phyloP scores from a whole-genome alignment of 805 yeast species.

The Saccharomyces cerevisiae region DNA sequence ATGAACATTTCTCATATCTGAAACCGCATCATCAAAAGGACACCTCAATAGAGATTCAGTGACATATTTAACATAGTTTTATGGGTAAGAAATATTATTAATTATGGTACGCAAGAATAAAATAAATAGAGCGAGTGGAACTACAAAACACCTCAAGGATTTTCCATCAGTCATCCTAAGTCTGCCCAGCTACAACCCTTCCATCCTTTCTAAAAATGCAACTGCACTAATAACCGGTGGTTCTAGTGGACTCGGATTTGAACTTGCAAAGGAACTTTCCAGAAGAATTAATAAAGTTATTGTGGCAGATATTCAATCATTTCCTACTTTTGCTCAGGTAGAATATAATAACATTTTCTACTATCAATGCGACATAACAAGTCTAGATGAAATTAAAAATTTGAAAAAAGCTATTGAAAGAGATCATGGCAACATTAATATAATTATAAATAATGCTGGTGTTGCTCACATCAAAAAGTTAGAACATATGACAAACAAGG shows the following conservation, averaged over 20 bases:
- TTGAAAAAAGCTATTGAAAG: conserved; percentile 35
- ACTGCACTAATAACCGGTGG: conserved; percentile 82
- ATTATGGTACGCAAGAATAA: not conserved
- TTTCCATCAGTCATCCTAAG: not conserved
- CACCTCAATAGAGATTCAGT: not conserved
- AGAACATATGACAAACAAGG: conserved; percentile 44
- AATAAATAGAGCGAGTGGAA: not conserved
- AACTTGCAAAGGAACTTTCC: conserved; percentile 43
- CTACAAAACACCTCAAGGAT: not conserved
- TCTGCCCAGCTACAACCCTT: not conserved
- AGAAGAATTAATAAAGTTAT: conserved; percentile 44
- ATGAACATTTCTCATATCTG: not conserved
- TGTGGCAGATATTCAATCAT: conserved; percentile 48
- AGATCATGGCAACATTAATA: conserved; percentile 51
- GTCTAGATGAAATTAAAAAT: conserved; percentile 36
- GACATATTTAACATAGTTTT: not conserved
- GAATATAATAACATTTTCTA: conserved; percentile 40
- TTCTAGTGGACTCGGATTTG: conserved; percentile 65
- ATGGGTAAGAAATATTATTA: not conserved
- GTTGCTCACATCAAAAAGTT: conserved; percentile 53
- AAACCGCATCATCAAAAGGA: not conserved
- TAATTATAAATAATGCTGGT: conserved; percentile 83
- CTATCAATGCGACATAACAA: conserved; percentile 63
- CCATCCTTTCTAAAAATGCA: conserved; percentile 30
- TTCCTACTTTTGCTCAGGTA: conserved; percentile 22